Evolutionary conservation across 768 basidiomycete genomes (phyloP), one percentile per base, ranked within the genome.

Genomic region (Chalciporus pseudorubinellus): DNA sequence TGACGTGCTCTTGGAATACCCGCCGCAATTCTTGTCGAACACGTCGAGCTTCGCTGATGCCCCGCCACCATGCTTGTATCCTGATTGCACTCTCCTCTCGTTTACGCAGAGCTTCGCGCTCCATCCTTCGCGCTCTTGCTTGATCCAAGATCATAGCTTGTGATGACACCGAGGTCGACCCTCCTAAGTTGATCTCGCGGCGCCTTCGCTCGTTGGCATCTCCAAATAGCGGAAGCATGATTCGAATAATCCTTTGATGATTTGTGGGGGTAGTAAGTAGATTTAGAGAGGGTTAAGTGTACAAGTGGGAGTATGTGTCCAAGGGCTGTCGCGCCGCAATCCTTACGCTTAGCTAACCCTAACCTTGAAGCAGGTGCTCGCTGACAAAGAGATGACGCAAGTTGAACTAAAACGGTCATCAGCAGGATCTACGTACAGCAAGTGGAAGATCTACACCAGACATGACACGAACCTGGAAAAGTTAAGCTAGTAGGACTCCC

Each of bases 101-200:
- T 41, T 73, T 75, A 54, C 83, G 80, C 19, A 71, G 70, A 46
- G 80, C 78, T 24, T 76, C 70, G 26, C 89, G 76, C 59, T 87
- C 82, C 28, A 73, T 68, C 29, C 89, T 72, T 47, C 78, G 77
- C 18, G 77, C 76, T 58, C 81, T 84, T 18, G 84, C 89, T 46
- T 79, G 74, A 58, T 79, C 76, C 43, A 91, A 71, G 61, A 92
- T 78, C 31, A 78, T 70, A 13, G 76, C 68, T 38, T 83, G 78
- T 0, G 80, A 77, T 6, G 81, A 60, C 2, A 74, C 76, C 18
- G 77, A 66, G 0, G 74, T 77, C 1, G 78, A 67, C 2, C 90
- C 90, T 14, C 90, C 90, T 18, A 92, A 77, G 64, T 92, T 91
- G 57, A 92, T 92, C 59, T 78, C 76, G 39, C 84, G 78, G 49